Percentiles rank a stretch among this genome's conserved stretches.
These are phyloP conservation scores for Epicoccum sorghinum DNA, from an alignment of 2,329 filamentous ascomycete genomes.

Conservation along the genomic window DNA sequence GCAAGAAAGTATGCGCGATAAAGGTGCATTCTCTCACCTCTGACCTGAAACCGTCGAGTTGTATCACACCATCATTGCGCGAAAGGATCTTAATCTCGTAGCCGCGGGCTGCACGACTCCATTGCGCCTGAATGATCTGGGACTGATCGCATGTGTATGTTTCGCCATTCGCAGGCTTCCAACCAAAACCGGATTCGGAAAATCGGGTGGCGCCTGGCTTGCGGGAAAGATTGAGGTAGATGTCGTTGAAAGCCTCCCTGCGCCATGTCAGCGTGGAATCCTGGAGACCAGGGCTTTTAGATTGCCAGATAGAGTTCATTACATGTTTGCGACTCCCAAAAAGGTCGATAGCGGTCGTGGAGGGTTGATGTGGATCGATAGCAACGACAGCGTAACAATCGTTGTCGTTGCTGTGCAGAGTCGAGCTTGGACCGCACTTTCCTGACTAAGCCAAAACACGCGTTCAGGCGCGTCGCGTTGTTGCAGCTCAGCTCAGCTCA, in stretches of 20 bases:
- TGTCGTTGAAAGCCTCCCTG: conserved; percentile 95
- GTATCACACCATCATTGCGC: conserved; percentile 82
- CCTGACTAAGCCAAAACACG: conserved; percentile 5
- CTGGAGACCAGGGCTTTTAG: background rate
- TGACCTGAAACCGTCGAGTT: conserved; percentile 92
- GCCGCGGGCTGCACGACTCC: conserved; percentile 90
- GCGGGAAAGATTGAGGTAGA: conserved; percentile 94
- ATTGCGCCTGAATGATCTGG: conserved; percentile 87
- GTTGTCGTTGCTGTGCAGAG: background rate
- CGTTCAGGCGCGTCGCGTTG: conserved; percentile 8
- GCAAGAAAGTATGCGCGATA: background rate
- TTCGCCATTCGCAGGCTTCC: conserved; percentile 88
- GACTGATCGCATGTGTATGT: conserved; percentile 90
- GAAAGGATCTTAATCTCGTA: conserved; percentile 93
- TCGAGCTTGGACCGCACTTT: background rate
- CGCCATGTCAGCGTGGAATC: conserved; percentile 9
- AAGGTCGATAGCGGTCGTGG: background rate
- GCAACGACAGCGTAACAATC: conserved; percentile 1
- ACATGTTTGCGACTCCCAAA: conserved; percentile 13
- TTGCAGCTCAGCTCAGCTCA: too few species aligned
- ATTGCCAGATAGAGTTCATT: background rate
- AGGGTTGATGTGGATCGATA: conserved; percentile 5
- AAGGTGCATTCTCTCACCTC: conserved; percentile 60
- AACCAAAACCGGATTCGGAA: conserved; percentile 91
- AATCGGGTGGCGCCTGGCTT: conserved; percentile 92